Conservation (phyloP, 176 grass and related monocot species). For the Oropetium thomaeum region DNA sequence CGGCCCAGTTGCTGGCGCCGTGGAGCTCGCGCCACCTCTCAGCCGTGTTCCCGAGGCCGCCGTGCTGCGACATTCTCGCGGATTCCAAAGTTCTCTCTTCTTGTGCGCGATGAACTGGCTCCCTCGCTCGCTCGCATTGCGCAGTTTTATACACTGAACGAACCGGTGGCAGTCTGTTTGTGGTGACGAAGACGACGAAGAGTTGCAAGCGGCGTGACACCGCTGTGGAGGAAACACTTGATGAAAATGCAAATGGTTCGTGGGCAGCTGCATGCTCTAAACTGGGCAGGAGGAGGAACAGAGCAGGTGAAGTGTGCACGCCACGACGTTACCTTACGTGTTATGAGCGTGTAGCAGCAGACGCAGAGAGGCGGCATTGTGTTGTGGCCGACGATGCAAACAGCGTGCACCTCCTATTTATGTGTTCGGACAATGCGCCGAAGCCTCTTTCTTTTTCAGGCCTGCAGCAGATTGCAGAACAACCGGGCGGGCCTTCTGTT, state of each 20-base stretch:
- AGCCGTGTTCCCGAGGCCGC: slow-evolving; percentile 34
- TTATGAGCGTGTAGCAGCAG: background rate
- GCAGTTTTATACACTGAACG: background rate
- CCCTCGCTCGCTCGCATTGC: too few relatives aligned
- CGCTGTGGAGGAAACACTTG: background rate
- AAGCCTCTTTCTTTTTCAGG: too few relatives aligned
- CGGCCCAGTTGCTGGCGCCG: slow-evolving; percentile 51
- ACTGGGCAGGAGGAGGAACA: background rate
- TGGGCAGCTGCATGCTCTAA: background rate
- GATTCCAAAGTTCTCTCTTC: background rate
- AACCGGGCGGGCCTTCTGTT: too few relatives aligned
- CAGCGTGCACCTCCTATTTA: slow-evolving; percentile 18
- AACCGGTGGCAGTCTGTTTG: background rate
- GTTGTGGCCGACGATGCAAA: slow-evolving; percentile 5
- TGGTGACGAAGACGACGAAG: background rate
- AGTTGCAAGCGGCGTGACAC: slow-evolving; percentile 17
- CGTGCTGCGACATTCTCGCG: background rate
- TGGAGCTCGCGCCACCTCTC: slow-evolving; percentile 71
- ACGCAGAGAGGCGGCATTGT: too few relatives aligned
- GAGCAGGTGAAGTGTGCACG: background rate
- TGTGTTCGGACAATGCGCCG: too few relatives aligned
- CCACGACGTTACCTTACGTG: background rate
- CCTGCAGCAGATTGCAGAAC: too few relatives aligned
- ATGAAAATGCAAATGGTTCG: background rate
- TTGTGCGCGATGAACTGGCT: too few relatives aligned